Evolutionary conservation across 108 stramenopile genomes (phyloP).

Genomic region (Schizochytrium sp.): DNA sequence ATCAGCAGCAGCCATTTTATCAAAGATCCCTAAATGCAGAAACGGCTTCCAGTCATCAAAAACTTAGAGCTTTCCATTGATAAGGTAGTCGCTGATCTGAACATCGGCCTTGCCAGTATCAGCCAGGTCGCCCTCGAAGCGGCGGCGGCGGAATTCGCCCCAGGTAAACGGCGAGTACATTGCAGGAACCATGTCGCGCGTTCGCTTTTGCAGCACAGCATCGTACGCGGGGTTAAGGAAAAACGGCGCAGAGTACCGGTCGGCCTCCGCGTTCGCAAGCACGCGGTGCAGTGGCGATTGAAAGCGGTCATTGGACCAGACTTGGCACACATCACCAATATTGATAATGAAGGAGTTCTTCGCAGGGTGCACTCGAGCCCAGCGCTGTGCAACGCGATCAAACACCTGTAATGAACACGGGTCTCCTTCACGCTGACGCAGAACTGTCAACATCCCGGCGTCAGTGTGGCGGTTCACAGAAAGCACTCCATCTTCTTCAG

Average conservation of each 20-base stretch:
- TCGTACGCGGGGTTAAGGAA: constrained; percentile 90
- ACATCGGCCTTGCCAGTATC: constrained; percentile 69
- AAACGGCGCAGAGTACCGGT: constrained; percentile 89
- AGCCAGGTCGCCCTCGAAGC: constrained; percentile 73
- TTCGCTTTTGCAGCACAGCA: constrained; percentile 70
- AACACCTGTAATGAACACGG: constrained; percentile 85
- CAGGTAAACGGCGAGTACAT: constrained; percentile 68
- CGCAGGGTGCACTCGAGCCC: constrained; percentile 84
- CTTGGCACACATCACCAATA: constrained; percentile 91
- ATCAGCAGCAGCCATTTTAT: no score
- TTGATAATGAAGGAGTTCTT: constrained; percentile 89
- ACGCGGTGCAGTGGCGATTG: constrained; percentile 90
- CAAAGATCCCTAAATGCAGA: background rate
- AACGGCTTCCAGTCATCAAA: background rate
- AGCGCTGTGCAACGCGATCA: constrained; percentile 67
- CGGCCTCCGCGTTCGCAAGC: constrained; percentile 72
- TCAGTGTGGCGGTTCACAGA: constrained; percentile 82
- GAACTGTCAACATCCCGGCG: constrained; percentile 89
- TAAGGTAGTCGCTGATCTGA: constrained; percentile 69
- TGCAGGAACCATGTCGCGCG: constrained; percentile 1
- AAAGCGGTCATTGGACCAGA: constrained; percentile 90
- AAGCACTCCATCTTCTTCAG: constrained; percentile 30
- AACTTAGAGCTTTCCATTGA: background rate
- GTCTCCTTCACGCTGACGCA: constrained; percentile 79
- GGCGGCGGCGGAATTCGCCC: constrained; percentile 67